A percentile compares a stretch with the other conserved stretches of the same genome.
These are phyloP conservation scores for Mimosa pudica DNA, from an alignment of 306 rosid species.

Conservation along the genomic window DNA sequence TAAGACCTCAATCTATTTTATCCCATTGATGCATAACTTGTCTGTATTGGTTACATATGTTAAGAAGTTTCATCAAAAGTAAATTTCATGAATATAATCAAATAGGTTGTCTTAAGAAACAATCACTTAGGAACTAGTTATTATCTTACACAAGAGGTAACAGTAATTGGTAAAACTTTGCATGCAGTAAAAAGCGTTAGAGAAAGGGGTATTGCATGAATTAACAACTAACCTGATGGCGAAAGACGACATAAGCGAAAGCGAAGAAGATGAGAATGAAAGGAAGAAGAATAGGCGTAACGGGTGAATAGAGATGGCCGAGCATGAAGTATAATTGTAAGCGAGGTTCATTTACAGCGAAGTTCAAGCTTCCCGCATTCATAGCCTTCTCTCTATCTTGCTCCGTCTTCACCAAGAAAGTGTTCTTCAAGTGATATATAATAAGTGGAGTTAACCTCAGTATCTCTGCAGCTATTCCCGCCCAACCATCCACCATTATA, in stretches of 20 bases:
- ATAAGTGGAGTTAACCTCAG: slow-evolving; percentile 66
- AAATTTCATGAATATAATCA: no score
- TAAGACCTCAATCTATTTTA: no score
- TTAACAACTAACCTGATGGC: slow-evolving; percentile 69
- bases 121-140: no score
- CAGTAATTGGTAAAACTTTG: not conserved
- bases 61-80: no score
- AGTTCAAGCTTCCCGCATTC: slow-evolving; percentile 80
- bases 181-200: not conserved
- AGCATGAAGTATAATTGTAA: slow-evolving; percentile 83
- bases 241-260: slow-evolving; percentile 74
- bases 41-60: no score
- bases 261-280: slow-evolving; percentile 82
- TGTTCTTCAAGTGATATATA: slow-evolving; percentile 78
- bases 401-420: slow-evolving; percentile 86
- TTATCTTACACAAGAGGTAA: no score
- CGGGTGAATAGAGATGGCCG: slow-evolving; percentile 81
- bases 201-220: not conserved
- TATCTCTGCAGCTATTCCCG: slow-evolving; percentile 87
- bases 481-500: slow-evolving; percentile 92
- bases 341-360: slow-evolving; percentile 79
- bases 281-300: slow-evolving; percentile 90
- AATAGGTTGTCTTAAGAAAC: no score
- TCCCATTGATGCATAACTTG: no score
- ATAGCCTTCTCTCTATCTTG: slow-evolving; percentile 74